Conservation (phyloP, 495 filamentous ascomycete genomes). For the Rostrohypoxylon terebratum region DNA sequence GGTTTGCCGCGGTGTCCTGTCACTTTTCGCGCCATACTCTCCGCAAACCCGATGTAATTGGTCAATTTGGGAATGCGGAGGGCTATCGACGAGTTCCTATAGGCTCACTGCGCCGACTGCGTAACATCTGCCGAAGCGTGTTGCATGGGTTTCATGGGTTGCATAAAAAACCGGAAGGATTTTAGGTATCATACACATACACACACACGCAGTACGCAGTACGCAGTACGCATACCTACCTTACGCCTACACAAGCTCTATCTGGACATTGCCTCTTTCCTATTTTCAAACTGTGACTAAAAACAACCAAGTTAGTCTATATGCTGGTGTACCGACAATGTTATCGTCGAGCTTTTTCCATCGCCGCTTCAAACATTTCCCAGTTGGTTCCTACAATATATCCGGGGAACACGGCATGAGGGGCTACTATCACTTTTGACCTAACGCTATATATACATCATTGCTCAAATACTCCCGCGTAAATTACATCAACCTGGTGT, state of each 20-base stretch:
- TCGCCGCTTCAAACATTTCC: background rate
- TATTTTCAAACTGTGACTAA: slow-evolving; percentile 16
- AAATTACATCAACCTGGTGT: slow-evolving; percentile 2
- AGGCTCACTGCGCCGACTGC: slow-evolving; percentile 13
- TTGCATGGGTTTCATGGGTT: background rate
- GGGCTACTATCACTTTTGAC: background rate
- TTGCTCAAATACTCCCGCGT: background rate
- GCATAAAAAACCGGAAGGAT: slow-evolving; percentile 12
- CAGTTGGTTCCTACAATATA: slow-evolving; percentile 1
- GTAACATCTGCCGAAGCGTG: slow-evolving; percentile 30
- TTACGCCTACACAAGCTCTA: background rate
- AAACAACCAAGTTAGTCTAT: slow-evolving; percentile 18
- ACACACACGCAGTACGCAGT: background rate
- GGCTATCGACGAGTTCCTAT: slow-evolving; percentile 34
- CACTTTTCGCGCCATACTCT: slow-evolving; percentile 14
- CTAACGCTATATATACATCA: slow-evolving; percentile 12
- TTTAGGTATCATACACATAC: background rate
- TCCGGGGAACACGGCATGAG: slow-evolving; percentile 9
- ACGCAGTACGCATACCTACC: slow-evolving; percentile 3
- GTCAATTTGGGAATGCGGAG: slow-evolving; percentile 38
- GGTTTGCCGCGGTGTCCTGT: slow-evolving; percentile 15
- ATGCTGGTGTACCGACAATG: background rate
- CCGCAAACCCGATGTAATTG: slow-evolving; percentile 29
- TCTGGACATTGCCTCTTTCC: background rate
- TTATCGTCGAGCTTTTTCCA: slow-evolving; percentile 2